phyloP scores from a whole-genome alignment of 2,329 filamentous ascomycete genomes.

The Cladosporium sp. region DNA sequence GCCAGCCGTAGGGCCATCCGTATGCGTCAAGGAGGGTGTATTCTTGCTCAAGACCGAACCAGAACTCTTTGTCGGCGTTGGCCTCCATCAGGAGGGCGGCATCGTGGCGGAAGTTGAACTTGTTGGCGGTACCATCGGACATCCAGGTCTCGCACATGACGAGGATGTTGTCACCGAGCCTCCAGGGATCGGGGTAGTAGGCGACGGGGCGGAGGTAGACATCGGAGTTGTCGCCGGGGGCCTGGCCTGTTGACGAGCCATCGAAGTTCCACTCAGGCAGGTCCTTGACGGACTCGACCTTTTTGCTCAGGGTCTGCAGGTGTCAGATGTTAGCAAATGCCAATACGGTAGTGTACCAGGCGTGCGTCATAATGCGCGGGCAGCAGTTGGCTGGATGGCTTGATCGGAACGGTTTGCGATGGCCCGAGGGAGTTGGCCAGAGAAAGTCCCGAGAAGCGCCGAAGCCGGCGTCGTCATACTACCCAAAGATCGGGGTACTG shows the following conservation, averaged over 20 bases:
- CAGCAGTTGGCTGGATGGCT: background rate
- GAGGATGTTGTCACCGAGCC: conserved; percentile 84
- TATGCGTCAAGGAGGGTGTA: conserved; percentile 88
- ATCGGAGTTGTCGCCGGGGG: conserved; percentile 92
- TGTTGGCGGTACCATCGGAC: conserved; percentile 91
- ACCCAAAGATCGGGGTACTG: background rate
- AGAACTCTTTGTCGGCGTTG: conserved; percentile 79
- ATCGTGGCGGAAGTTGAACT: conserved; percentile 97
- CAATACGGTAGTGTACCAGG: background rate
- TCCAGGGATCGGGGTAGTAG: conserved; percentile 90
- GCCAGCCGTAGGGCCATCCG: conserved; percentile 91
- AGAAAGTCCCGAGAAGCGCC: conserved; percentile 14
- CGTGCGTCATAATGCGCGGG: conserved; percentile 13
- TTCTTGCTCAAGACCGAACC: conserved; percentile 98
- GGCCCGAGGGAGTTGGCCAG: conserved; percentile 2
- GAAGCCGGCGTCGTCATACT: conserved; percentile 10
- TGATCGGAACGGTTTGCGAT: background rate
- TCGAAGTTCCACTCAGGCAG: conserved; percentile 81
- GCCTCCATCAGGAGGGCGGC: conserved; percentile 85
- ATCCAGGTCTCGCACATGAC: conserved; percentile 96
- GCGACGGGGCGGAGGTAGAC: conserved; percentile 92
- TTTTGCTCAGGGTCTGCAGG: conserved; percentile 62
- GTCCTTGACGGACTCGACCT: conserved; percentile 59
- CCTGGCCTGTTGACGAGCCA: conserved; percentile 89
- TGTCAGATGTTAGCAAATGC: conserved; percentile 13